Conservation (phyloP, 495 filamentous ascomycete genomes). For the Paragyromitra xinjiangensis region DNA sequence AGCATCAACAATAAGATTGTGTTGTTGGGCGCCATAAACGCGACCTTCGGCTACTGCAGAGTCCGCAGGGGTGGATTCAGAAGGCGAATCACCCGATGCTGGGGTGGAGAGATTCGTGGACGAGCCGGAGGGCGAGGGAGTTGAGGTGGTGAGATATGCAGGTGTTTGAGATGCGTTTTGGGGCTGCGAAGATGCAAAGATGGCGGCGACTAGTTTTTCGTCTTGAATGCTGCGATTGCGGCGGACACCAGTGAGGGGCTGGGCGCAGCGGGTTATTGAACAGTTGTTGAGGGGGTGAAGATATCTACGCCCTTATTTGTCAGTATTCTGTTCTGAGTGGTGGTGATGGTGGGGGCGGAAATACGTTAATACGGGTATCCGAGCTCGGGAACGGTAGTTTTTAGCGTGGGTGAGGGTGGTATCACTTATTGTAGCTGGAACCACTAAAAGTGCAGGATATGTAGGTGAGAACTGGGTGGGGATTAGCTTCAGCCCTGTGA, state of each 20-base stretch:
- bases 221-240: constrained; percentile 94
- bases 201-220: constrained; percentile 89
- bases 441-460: constrained; percentile 86
- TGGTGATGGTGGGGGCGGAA: constrained; percentile 73
- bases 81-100: constrained; percentile 26
- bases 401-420: constrained; percentile 95
- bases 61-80: constrained; percentile 21
- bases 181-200: constrained; percentile 69
- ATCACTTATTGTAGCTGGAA: constrained; percentile 90
- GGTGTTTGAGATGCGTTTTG: constrained; percentile 56
- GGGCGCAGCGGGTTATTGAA: constrained; percentile 93
- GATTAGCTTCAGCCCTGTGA: constrained; percentile 55
- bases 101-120: constrained; percentile 46
- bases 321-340: constrained; percentile 22
- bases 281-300: constrained; percentile 97
- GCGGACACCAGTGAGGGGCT: constrained; percentile 86
- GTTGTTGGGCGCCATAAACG: constrained; percentile 91
- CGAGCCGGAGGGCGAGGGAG: constrained; percentile 52
- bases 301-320: constrained; percentile 64
- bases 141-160: constrained; percentile 48
- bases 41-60: constrained; percentile 33
- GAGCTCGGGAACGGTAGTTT: constrained; percentile 81
- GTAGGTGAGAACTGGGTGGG: constrained; percentile 80
- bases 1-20: constrained; percentile 96
- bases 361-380: constrained; percentile 89